A percentile compares a stretch with the other conserved stretches of the same genome.
These are phyloP conservation scores for Vigna mungo DNA, from an alignment of 306 rosid species.

Conservation along the genomic window DNA sequence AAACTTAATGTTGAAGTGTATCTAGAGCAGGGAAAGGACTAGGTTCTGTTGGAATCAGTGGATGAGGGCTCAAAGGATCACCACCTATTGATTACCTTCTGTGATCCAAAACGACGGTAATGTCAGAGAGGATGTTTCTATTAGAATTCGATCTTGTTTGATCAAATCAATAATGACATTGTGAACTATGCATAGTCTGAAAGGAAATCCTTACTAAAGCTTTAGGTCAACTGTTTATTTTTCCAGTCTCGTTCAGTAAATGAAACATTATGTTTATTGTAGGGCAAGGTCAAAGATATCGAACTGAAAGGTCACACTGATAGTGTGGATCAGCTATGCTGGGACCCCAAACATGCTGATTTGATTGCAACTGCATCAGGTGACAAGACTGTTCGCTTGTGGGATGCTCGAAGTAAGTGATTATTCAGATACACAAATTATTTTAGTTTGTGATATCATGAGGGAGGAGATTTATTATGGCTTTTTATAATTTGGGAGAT, in stretches of 20 bases:
- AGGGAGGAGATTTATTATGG: background rate
- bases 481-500: slow-evolving; percentile 33
- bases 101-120: slow-evolving; percentile 4
- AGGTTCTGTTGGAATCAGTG: background rate
- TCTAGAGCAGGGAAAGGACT: background rate
- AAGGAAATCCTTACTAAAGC: background rate
- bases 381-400: slow-evolving; percentile 92
- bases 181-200: slow-evolving; percentile 8
- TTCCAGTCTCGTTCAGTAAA: background rate
- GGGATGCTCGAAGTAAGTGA: slow-evolving; percentile 97
- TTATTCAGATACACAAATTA: slow-evolving; percentile 24
- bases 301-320: slow-evolving; percentile 98
- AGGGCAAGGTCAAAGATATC: slow-evolving; percentile 88
- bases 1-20: background rate
- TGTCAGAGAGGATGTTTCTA: slow-evolving; percentile 25
- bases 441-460: slow-evolving; percentile 1
- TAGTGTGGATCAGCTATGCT: slow-evolving; percentile 98
- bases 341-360: slow-evolving; percentile 98
- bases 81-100: slow-evolving; percentile 19
- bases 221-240: slow-evolving; percentile 19
- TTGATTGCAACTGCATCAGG: slow-evolving; percentile 96
- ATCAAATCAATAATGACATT: slow-evolving; percentile 16
- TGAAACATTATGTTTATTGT: slow-evolving; percentile 30
- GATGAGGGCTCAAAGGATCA: slow-evolving; percentile 7
- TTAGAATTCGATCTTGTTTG: slow-evolving; percentile 17